A percentile compares a stretch with the other conserved stretches of the same genome.
These are phyloP conservation scores for Gremmenia infestans DNA, from an alignment of 2,329 filamentous ascomycete genomes.

Conservation along the genomic window DNA sequence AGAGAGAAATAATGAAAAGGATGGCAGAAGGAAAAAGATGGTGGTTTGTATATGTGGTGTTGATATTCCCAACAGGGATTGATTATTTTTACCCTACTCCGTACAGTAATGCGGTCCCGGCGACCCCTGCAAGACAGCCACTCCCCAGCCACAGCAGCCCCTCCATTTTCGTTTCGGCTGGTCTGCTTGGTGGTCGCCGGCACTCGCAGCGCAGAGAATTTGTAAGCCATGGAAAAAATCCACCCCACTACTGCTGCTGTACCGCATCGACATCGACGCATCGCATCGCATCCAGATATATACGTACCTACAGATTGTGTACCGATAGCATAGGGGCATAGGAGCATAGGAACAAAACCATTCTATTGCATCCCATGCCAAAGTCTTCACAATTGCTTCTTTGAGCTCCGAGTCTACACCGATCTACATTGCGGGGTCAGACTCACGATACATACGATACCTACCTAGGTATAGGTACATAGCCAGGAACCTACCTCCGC, in stretches of 20 bases:
- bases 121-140: not conserved
- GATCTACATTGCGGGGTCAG: not conserved
- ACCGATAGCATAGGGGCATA: too few species aligned
- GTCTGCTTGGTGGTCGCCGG: not conserved
- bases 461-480: too few species aligned
- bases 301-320: too few species aligned
- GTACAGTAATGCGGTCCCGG: not conserved
- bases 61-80: not conserved
- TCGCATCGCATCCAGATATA: too few species aligned
- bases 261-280: not conserved
- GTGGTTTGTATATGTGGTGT: not conserved
- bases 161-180: not conserved
- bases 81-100: too few species aligned
- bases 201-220: not conserved
- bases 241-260: not conserved
- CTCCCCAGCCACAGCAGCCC: not conserved
- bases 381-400: constrained; percentile 10
- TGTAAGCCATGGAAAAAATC: not conserved
- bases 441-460: not conserved
- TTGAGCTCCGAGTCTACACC: constrained; percentile 2
- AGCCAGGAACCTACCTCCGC: too few species aligned
- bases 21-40: not conserved
- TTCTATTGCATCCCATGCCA: not conserved
- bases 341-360: too few species aligned
- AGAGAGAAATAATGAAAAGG: not conserved